A percentile compares a stretch with the other conserved stretches of the same genome.
Conservation (phyloP, 176 grass and related monocot species). For the Triticum turgidum region DNA sequence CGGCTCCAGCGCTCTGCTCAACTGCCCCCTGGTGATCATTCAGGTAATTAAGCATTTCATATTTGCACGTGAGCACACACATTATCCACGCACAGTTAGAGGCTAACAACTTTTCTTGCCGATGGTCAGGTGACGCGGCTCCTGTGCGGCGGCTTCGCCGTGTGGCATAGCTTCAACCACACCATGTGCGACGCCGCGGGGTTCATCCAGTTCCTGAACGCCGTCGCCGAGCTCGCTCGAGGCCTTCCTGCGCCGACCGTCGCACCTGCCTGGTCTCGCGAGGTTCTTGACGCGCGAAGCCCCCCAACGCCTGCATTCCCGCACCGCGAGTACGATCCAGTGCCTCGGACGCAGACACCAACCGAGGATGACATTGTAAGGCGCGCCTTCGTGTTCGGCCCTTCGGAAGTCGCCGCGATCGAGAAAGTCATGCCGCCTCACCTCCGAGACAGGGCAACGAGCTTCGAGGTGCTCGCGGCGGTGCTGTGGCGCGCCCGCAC, state of each 20-base stretch:
- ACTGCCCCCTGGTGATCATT: neutral
- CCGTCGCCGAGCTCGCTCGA: neutral
- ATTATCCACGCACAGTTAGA: no score
- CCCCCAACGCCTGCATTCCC: neutral
- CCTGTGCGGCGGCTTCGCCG: neutral
- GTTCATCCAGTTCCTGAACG: neutral
- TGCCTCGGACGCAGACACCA: neutral
- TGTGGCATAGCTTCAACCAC: constrained; percentile 2
- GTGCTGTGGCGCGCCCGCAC: neutral
- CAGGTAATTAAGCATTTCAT: neutral
- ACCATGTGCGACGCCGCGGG: neutral
- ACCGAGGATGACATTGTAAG: neutral
- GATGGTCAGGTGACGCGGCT: neutral
- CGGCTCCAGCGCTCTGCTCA: neutral
- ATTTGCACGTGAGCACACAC: neutral
- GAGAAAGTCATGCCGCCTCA: neutral
- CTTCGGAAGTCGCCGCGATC: neutral
- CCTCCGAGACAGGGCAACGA: neutral
- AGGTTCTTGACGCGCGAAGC: neutral
- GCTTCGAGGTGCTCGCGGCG: neutral
- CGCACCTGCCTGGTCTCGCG: neutral
- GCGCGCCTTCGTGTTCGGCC: neutral
- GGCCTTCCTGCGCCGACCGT: neutral
- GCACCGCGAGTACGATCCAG: neutral
- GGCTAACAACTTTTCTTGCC: no score